A percentile compares a stretch with the other conserved stretches of the same genome.
phyloP scores from a whole-genome alignment of 768 basidiomycete species.

The Glaciozyma martinii region DNA sequence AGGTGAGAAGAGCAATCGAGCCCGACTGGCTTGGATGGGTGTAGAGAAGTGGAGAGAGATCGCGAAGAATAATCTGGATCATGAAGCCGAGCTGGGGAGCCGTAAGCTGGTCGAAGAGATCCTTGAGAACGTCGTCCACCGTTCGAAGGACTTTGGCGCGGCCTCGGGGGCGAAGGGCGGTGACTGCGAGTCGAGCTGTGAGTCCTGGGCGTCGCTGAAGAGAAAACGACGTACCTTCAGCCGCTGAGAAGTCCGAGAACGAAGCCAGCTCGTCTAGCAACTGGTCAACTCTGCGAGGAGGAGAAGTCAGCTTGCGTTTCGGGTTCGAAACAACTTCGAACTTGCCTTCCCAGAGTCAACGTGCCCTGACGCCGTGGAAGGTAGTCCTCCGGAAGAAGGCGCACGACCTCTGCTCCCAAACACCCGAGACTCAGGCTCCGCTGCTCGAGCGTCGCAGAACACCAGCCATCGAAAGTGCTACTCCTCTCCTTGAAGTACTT shows the following conservation, averaged over 20 bases:
- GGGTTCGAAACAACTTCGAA: neutral
- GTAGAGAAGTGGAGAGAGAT: slow-evolving; percentile 69
- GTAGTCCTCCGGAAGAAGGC: slow-evolving; percentile 38
- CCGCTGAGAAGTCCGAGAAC: slow-evolving; percentile 52
- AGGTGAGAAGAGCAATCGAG: slow-evolving; percentile 49
- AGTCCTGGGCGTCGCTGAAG: too few species aligned
- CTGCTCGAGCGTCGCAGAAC: slow-evolving; percentile 40
- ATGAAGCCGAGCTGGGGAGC: slow-evolving; percentile 60
- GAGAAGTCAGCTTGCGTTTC: slow-evolving; percentile 34
- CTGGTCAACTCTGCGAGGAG: slow-evolving; percentile 50
- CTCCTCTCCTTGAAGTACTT: slow-evolving; percentile 46
- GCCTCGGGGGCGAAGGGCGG: slow-evolving; percentile 35
- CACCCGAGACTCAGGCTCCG: slow-evolving; percentile 46
- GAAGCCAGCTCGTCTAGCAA: slow-evolving; percentile 69
- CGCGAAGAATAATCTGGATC: slow-evolving; percentile 80
- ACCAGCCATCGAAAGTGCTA: slow-evolving; percentile 37
- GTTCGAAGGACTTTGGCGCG: slow-evolving; percentile 19
- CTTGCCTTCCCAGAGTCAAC: slow-evolving; percentile 8
- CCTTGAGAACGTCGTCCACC: slow-evolving; percentile 45
- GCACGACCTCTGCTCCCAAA: slow-evolving; percentile 58
- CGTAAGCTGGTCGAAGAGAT: slow-evolving; percentile 54
- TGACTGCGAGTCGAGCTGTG: neutral
- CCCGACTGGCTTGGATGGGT: slow-evolving; percentile 50
- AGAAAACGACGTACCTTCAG: neutral
- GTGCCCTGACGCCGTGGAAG: slow-evolving; percentile 4